Conservation (phyloP, 169 alveolate species). For the Cryptosporidium tyzzeri region DNA sequence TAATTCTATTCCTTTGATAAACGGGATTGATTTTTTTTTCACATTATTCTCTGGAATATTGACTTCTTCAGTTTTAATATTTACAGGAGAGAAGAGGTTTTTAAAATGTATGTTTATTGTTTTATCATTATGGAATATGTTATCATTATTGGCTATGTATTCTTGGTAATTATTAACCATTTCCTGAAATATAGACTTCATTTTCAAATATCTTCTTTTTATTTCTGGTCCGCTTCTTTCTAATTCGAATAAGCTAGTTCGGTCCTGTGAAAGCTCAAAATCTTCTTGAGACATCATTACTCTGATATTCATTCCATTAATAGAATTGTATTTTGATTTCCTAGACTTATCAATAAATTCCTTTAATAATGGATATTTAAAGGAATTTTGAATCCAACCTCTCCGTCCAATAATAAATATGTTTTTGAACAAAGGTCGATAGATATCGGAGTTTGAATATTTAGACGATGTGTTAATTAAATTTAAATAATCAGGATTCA, state of each 20-base stretch:
- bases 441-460: neutral
- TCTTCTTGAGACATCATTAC: conserved; percentile 74
- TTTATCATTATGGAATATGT: neutral
- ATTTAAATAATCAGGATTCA: conserved; percentile 40
- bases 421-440: conserved; percentile 48
- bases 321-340: conserved; percentile 2
- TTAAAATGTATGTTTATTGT: conserved; percentile 39
- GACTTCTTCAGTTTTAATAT: conserved; percentile 38
- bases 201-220: conserved; percentile 14
- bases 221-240: neutral
- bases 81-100: conserved; percentile 9
- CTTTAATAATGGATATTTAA: conserved; percentile 33
- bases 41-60: neutral
- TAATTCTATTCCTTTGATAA: conserved; percentile 44
- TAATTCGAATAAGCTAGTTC: neutral
- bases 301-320: neutral
- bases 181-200: conserved; percentile 30
- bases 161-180: conserved; percentile 63
- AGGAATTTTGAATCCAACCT: conserved; percentile 68
- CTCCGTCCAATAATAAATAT: conserved; percentile 62
- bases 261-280: conserved; percentile 35
- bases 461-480: conserved; percentile 17
- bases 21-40: neutral
- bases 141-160: neutral
- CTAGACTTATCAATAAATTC: conserved; percentile 44